Conservation (phyloP, 1,139 yeast genomes). For the Saccharomycopsis crataegensis region DNA sequence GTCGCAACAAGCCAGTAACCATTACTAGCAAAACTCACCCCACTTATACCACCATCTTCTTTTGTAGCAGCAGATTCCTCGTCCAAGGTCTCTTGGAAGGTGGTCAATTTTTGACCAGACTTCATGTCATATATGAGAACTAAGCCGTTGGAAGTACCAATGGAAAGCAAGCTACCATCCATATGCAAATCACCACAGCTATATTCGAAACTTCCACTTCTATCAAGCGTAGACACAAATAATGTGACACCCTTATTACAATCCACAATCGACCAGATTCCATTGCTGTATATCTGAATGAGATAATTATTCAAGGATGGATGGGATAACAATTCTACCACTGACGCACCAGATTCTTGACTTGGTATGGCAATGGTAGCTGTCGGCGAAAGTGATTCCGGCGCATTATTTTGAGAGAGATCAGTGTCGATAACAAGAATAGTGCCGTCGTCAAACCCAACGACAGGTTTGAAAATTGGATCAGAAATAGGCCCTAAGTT, state of each 20-base stretch:
- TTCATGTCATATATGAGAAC: slow-evolving; percentile 40
- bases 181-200: slow-evolving; percentile 45
- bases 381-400: slow-evolving; percentile 6
- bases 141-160: slow-evolving; percentile 35
- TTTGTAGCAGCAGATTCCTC: slow-evolving; percentile 23
- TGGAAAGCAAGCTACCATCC: slow-evolving; percentile 56
- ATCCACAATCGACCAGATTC: slow-evolving; percentile 32
- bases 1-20: slow-evolving; percentile 20
- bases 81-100: slow-evolving; percentile 24
- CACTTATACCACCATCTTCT: slow-evolving; percentile 35
- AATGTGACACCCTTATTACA: slow-evolving; percentile 16
- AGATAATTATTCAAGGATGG: slow-evolving; percentile 31
- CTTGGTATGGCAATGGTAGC: slow-evolving; percentile 4
- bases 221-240: slow-evolving; percentile 14
- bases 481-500: slow-evolving; percentile 9
- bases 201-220: slow-evolving; percentile 19
- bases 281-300: slow-evolving; percentile 29
- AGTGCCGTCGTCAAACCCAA: slow-evolving; percentile 23
- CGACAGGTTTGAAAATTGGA: slow-evolving; percentile 18
- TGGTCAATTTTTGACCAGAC: slow-evolving; percentile 34
- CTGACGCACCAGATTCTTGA: slow-evolving; percentile 20
- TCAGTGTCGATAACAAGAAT: slow-evolving; percentile 20
- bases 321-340: slow-evolving; percentile 26
- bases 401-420: slow-evolving; percentile 2
- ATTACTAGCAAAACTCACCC: slow-evolving; percentile 44